Evolutionary conservation across 805 yeast genomes (phyloP).

Genomic region (Candida tibetensis): DNA sequence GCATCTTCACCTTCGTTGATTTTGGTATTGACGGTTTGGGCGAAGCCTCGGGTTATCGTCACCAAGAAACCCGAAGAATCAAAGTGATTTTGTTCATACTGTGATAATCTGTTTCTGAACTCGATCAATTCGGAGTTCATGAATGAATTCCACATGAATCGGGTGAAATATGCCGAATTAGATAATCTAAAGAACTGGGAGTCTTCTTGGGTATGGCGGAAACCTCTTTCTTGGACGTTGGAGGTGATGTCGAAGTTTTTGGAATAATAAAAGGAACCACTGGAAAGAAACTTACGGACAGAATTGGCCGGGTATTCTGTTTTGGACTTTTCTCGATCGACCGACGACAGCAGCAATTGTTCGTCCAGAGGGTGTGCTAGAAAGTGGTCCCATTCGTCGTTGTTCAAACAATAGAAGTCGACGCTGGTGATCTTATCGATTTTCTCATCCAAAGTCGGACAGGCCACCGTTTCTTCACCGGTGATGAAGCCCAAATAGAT

Average conservation of each 20-base stretch:
- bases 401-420: constrained; percentile 62
- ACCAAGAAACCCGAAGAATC: constrained; percentile 48
- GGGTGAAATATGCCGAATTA: constrained; percentile 40
- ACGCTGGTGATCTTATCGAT: constrained; percentile 57
- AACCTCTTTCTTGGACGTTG: constrained; percentile 44
- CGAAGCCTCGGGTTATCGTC: constrained; percentile 51
- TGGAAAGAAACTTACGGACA: constrained; percentile 41
- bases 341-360: neutral
- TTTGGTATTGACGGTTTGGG: constrained; percentile 40
- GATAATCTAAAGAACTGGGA: constrained; percentile 24
- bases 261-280: constrained; percentile 50
- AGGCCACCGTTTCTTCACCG: constrained; percentile 52
- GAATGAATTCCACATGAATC: constrained; percentile 52
- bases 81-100: constrained; percentile 38
- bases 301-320: constrained; percentile 42
- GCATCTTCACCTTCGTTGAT: constrained; percentile 32
- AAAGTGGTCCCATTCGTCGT: constrained; percentile 50
- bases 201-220: constrained; percentile 9
- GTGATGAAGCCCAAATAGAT: constrained; percentile 61
- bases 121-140: constrained; percentile 45
- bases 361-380: neutral
- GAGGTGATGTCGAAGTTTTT: constrained; percentile 46
- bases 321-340: constrained; percentile 14
- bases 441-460: constrained; percentile 53
- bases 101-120: constrained; percentile 43